These are phyloP conservation scores for Microdochium paspali DNA, from an alignment of 2,329 filamentous ascomycete species.

Conservation along the genomic window DNA sequence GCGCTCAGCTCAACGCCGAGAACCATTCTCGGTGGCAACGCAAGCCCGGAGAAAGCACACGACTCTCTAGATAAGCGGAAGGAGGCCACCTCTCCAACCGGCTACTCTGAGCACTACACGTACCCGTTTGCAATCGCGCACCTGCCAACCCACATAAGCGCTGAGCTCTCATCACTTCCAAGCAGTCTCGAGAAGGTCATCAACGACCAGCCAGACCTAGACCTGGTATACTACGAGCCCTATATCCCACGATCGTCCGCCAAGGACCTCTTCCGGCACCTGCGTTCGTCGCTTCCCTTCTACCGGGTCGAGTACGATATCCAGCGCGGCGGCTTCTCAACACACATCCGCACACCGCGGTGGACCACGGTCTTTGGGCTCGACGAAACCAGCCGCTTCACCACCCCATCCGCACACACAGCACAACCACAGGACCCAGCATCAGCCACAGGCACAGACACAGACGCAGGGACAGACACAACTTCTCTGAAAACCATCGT, in stretches of 20 bases:
- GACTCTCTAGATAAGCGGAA: not conserved
- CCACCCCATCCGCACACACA: conserved; percentile 11
- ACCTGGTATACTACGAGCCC: conserved; percentile 67
- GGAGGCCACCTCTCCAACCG: conserved; percentile 7
- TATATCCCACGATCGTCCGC: conserved; percentile 52
- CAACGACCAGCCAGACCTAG: conserved; percentile 59
- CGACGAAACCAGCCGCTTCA: conserved; percentile 54
- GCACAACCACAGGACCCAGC: conserved; percentile 32
- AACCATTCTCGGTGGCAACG: not conserved
- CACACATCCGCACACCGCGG: conserved; percentile 37
- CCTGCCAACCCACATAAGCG: conserved; percentile 27
- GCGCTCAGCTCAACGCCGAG: conserved; percentile 4
- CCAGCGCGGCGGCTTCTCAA: conserved; percentile 44
- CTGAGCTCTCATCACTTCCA: conserved; percentile 34
- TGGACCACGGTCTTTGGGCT: conserved; percentile 51
- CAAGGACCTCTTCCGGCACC: conserved; percentile 57
- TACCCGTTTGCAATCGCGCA: conserved; percentile 42
- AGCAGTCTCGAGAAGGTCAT: conserved; percentile 44
- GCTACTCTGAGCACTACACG: conserved; percentile 27
- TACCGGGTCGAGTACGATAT: conserved; percentile 69
- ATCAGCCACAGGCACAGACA: conserved; percentile 24
- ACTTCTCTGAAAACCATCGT: conserved; percentile 27
- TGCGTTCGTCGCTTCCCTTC: conserved; percentile 63
- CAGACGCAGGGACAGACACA: conserved; percentile 23
- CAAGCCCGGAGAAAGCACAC: not conserved